Base-by-base conservation (phyloP, 2,329 filamentous ascomycete genomes). In the Venturia oleaginea region DNA sequence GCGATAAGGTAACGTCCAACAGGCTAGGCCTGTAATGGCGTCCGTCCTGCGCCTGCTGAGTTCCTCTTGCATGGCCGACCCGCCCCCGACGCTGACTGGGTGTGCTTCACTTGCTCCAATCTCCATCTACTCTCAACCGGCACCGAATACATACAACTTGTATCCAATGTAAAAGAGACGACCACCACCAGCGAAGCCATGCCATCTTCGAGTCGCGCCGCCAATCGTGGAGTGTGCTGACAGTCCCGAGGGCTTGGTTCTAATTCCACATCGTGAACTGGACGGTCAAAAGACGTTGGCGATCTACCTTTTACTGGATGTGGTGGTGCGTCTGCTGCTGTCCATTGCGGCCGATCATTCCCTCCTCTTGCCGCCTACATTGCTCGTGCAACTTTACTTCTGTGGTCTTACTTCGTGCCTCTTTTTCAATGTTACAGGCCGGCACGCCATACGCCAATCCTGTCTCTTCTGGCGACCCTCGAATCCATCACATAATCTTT, bases 241-340 rank as follows among this genome's bases (percentile, higher is more conserved):
- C 27, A 7, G 34, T 55, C 15, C 30, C 51, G 27, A 15, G 51
- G 15, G 2, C 51, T 55, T 34, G 30, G 24, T n/a, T 8, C 4
- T 30, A 34, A 57, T 10, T 34, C 51, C 30, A 57, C 6, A 34
- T 57, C 8, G 30, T 6, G 30, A n/a, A 57, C 13, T 32, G 27
- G 17, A 34, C 30, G 27, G 15, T 57, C 4, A 57, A 57, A 34
- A 19, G 51, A 32, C 27, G 22, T 34, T 34, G 27, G 15, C 30
- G 17, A 57, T 57, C 27, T 4, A 34, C 51, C 27, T 32, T 57
- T 19, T 2, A 34, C 51, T 57, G 51, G 51, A 57, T 57, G 30
- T n/a, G 51, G 11, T 57, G 46, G 51, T 57, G 51, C 51, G 51
- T 57, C 51, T 57, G 51, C 51, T 57, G 51, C 30, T 57, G 51